Conservation (phyloP, 345 rosid genomes). For the Dipteronia dyeriana region DNA sequence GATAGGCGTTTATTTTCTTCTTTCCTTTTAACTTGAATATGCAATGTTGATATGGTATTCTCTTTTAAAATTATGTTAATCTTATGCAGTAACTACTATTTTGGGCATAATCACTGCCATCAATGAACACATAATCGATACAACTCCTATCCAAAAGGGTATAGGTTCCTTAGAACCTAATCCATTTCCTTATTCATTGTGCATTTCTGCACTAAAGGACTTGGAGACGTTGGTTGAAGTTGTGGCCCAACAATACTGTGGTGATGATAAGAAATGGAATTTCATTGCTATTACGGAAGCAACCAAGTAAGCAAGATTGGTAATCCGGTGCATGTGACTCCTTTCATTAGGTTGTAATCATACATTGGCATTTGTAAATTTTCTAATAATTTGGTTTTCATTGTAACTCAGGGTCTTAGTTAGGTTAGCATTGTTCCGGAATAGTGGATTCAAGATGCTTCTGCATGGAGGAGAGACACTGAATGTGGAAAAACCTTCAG, state of each 20-base stretch:
- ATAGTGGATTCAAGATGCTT: slow-evolving; percentile 89
- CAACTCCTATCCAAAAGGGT: slow-evolving; percentile 48
- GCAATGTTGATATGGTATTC: slow-evolving; percentile 7
- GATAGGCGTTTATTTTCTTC: slow-evolving; percentile 1
- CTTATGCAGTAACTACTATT: slow-evolving; percentile 75
- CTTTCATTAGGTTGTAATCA: slow-evolving; percentile 2
- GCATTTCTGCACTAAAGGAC: slow-evolving; percentile 79
- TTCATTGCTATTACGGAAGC: slow-evolving; percentile 83
- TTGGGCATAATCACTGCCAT: slow-evolving; percentile 82
- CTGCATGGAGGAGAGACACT: slow-evolving; percentile 86
- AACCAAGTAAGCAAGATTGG: slow-evolving; percentile 55
- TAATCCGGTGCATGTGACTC: slow-evolving; percentile 3
- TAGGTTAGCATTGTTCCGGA: slow-evolving; percentile 68
- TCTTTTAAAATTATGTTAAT: slow-evolving; percentile 27
- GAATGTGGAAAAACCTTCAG: slow-evolving; percentile 50
- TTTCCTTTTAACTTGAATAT: not conserved
- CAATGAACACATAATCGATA: slow-evolving; percentile 81
- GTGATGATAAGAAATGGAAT: slow-evolving; percentile 81
- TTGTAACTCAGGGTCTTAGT: slow-evolving; percentile 56
- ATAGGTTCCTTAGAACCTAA: slow-evolving; percentile 38
- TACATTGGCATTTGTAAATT: not conserved
- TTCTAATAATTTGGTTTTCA: slow-evolving; percentile 18
- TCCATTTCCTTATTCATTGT: slow-evolving; percentile 68
- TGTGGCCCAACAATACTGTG: slow-evolving; percentile 75
- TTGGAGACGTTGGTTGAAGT: slow-evolving; percentile 92